Conservation (phyloP, 2,329 filamentous ascomycete genomes). For the Annulohypoxylon truncatum region DNA sequence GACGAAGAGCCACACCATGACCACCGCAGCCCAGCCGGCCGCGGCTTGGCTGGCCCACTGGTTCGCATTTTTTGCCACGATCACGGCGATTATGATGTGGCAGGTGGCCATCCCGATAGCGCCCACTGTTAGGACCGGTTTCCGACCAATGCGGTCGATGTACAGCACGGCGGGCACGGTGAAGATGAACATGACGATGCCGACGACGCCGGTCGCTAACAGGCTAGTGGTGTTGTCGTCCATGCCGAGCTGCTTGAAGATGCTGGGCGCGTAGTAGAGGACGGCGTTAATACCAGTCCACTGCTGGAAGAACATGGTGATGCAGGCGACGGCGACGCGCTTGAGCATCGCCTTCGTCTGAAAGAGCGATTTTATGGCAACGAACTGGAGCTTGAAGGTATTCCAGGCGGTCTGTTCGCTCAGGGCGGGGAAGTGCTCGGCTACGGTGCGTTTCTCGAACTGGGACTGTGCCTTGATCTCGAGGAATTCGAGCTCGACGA, state of each 20-base stretch:
- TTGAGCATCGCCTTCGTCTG: slow-evolving; percentile 73
- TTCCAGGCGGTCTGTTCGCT: slow-evolving; percentile 70
- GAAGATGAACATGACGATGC: slow-evolving; percentile 75
- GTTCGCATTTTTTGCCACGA: slow-evolving; percentile 72
- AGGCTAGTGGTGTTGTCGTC: slow-evolving; percentile 63
- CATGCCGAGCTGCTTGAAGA: slow-evolving; percentile 75
- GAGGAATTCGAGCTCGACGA: slow-evolving; percentile 80
- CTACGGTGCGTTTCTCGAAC: slow-evolving; percentile 79
- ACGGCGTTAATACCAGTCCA: slow-evolving; percentile 67
- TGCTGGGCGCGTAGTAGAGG: slow-evolving; percentile 76
- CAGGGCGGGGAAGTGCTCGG: slow-evolving; percentile 75
- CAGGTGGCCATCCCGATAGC: slow-evolving; percentile 77
- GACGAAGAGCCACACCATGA: slow-evolving; percentile 80
- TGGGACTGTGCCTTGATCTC: slow-evolving; percentile 83
- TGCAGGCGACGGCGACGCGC: slow-evolving; percentile 71
- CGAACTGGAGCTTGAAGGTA: slow-evolving; percentile 75
- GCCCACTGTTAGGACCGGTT: slow-evolving; percentile 70
- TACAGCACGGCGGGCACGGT: slow-evolving; percentile 75
- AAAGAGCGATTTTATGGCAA: slow-evolving; percentile 74
- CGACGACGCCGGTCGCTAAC: slow-evolving; percentile 77
- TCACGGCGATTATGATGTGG: slow-evolving; percentile 77
- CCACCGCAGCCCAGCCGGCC: slow-evolving; percentile 76
- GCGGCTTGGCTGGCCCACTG: slow-evolving; percentile 67
- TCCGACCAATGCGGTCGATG: slow-evolving; percentile 72
- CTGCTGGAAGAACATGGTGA: slow-evolving; percentile 72